Conservation (phyloP, 176 grass and related monocot species). For the Aegilops sharonensis region DNA sequence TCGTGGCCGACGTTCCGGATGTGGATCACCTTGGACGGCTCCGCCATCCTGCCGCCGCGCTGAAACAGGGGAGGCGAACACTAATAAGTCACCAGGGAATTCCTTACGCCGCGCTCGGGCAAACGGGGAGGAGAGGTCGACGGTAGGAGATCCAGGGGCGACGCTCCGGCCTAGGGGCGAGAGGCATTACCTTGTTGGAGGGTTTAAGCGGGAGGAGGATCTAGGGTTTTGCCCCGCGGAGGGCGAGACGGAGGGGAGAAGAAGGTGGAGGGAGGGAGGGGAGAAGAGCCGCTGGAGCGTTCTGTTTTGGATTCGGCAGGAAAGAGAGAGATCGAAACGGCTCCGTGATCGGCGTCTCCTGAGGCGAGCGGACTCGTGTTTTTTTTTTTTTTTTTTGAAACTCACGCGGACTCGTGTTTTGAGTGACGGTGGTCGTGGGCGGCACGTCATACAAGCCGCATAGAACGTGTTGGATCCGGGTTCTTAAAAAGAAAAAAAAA, state of each 20-base stretch:
- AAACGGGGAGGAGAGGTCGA: not conserved
- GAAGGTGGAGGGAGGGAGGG: not conserved
- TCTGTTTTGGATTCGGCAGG: not conserved
- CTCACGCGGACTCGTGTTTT: not conserved
- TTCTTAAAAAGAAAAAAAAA: too few relatives aligned
- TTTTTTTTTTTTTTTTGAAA: too few relatives aligned
- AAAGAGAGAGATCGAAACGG: not conserved
- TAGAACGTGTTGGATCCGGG: too few relatives aligned
- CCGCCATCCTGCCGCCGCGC: conserved; percentile 62
- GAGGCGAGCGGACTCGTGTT: not conserved
- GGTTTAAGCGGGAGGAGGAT: conserved; percentile 33
- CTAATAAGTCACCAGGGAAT: not conserved
- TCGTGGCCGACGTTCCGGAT: conserved; percentile 94
- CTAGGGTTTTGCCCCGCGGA: conserved; percentile 32
- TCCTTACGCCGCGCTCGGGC: not conserved
- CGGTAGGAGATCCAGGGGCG: conserved; percentile 16
- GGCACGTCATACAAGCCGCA: not conserved
- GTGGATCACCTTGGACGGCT: conserved; percentile 97
- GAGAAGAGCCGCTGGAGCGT: not conserved
- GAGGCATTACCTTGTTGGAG: conserved; percentile 15
- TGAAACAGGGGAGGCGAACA: not conserved
- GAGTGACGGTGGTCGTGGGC: not conserved
- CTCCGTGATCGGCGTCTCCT: not conserved
- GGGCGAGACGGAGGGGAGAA: not conserved
- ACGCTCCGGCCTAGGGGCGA: not conserved